A percentile compares a stretch with the other conserved stretches of the same genome.
phyloP scores from a whole-genome alignment of 805 yeast species.

The Kazachstania taianensis region DNA sequence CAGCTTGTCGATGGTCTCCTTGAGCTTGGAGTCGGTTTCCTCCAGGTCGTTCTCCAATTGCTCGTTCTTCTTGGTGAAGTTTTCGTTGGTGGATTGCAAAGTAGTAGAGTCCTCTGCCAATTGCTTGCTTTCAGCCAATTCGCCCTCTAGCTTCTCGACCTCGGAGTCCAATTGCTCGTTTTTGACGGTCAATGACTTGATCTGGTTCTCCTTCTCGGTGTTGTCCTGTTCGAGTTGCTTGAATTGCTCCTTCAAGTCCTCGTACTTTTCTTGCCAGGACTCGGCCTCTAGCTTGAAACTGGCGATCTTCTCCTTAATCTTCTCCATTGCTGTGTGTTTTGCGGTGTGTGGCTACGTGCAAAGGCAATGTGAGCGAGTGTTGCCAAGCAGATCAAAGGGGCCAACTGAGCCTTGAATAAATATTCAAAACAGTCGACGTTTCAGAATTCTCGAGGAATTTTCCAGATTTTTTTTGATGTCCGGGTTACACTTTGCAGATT shows the following conservation, averaged over 20 bases:
- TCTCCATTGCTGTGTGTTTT: slow-evolving; percentile 36
- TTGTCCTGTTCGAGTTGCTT: slow-evolving; percentile 88
- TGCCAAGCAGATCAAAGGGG: too few species aligned
- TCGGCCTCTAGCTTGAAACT: slow-evolving; percentile 91
- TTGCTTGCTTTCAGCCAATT: slow-evolving; percentile 41
- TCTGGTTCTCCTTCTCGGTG: slow-evolving; percentile 88
- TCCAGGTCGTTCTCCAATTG: slow-evolving; percentile 78
- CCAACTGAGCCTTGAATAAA: too few species aligned
- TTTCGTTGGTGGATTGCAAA: slow-evolving; percentile 81
- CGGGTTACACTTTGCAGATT: too few species aligned
- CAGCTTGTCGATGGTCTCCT: slow-evolving; percentile 86
- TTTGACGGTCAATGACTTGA: slow-evolving; percentile 85
- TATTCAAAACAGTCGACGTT: too few species aligned
- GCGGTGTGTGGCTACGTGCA: not conserved
- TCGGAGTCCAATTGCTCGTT: slow-evolving; percentile 79
- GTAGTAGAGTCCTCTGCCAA: slow-evolving; percentile 87
- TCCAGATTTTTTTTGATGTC: too few species aligned
- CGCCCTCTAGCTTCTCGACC: slow-evolving; percentile 45
- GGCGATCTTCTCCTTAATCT: slow-evolving; percentile 65
- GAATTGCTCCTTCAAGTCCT: slow-evolving; percentile 68
- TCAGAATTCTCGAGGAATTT: too few species aligned
- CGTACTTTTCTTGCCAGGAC: slow-evolving; percentile 94
- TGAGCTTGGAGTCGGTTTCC: slow-evolving; percentile 76
- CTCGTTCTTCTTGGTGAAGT: slow-evolving; percentile 83
- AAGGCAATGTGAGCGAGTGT: too few species aligned